A percentile compares a stretch with the other conserved stretches of the same genome.
Conservation (phyloP, 1,284 basidiomycete genomes). For the Trametes polyzona region DNA sequence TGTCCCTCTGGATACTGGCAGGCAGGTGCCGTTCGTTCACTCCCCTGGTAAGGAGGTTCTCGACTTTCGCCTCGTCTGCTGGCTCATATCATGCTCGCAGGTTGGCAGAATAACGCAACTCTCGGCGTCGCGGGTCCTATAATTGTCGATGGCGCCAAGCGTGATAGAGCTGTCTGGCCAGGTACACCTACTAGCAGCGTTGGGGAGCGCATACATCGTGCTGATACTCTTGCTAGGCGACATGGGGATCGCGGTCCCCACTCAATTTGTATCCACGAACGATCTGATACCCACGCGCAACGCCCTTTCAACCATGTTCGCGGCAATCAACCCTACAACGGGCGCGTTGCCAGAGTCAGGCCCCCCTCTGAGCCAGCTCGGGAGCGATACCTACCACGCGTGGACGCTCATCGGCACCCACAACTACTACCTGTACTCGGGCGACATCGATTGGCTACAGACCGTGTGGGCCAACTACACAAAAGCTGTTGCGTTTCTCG, state of each 20-base stretch:
- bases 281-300: conserved; percentile 59
- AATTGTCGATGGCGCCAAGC: conserved; percentile 66
- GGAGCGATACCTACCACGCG: conserved; percentile 47
- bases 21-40: conserved; percentile 50
- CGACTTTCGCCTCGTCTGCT: too few relatives aligned
- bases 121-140: conserved; percentile 62
- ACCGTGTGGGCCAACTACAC: conserved; percentile 56
- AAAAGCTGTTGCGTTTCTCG: conserved; percentile 48
- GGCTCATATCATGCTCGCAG: conserved; percentile 30
- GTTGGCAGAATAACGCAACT: conserved; percentile 61
- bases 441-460: conserved; percentile 48
- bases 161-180: conserved; percentile 65
- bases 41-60: conserved; percentile 36
- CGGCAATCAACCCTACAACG: conserved; percentile 51
- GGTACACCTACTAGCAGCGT: conserved; percentile 34
- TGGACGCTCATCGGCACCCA: conserved; percentile 52
- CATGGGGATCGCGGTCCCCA: conserved; percentile 66
- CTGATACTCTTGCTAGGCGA: conserved; percentile 42
- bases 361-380: conserved; percentile 57
- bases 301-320: conserved; percentile 62
- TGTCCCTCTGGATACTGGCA: conserved; percentile 54
- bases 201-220: neutral
- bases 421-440: conserved; percentile 51
- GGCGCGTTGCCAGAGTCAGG: conserved; percentile 62
- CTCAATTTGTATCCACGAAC: conserved; percentile 63